These are phyloP conservation scores for Lolium multiflorum DNA, from an alignment of 176 grass and related monocot species.

Conservation along the genomic window DNA sequence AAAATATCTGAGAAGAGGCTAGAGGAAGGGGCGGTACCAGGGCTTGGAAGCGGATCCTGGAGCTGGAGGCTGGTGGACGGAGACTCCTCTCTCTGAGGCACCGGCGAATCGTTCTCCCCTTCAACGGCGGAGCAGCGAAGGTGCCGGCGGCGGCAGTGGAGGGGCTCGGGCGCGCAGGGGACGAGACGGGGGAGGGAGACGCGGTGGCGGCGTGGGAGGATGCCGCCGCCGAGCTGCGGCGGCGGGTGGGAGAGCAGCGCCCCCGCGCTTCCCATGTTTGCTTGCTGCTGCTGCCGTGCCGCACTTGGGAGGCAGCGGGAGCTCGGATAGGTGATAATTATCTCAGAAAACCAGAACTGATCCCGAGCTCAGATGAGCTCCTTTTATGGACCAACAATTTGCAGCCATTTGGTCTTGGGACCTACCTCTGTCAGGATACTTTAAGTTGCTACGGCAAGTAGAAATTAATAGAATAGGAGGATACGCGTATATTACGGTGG, in stretches of 20 bases:
- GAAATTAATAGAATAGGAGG: too few relatives aligned
- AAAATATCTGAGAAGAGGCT: background rate
- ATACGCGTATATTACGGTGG: too few relatives aligned
- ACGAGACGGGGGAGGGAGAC: constrained; percentile 8
- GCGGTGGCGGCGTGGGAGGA: constrained; percentile 21
- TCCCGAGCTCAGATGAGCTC: background rate
- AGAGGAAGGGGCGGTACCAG: constrained; percentile 43
- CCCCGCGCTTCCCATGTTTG: constrained; percentile 62
- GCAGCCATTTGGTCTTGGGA: too few relatives aligned
- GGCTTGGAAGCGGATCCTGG: constrained; percentile 48
- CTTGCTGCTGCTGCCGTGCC: background rate
- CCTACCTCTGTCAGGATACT: too few relatives aligned
- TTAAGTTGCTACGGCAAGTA: too few relatives aligned
- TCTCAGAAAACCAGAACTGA: too few relatives aligned
- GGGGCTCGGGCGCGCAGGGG: background rate
- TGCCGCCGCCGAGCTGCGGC: constrained; percentile 46
- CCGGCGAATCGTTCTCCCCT: constrained; percentile 27
- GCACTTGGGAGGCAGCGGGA: background rate
- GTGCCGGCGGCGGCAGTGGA: background rate
- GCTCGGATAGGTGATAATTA: constrained; percentile 6
- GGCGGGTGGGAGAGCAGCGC: constrained; percentile 56
- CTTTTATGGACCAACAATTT: too few relatives aligned
- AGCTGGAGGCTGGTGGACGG: constrained; percentile 45
- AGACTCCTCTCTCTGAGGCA: constrained; percentile 43
- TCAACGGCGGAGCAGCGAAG: constrained; percentile 33